Evolutionary conservation across 2,329 filamentous ascomycete genomes (phyloP).

Genomic region (Talaromyces albobiverticillius): DNA sequence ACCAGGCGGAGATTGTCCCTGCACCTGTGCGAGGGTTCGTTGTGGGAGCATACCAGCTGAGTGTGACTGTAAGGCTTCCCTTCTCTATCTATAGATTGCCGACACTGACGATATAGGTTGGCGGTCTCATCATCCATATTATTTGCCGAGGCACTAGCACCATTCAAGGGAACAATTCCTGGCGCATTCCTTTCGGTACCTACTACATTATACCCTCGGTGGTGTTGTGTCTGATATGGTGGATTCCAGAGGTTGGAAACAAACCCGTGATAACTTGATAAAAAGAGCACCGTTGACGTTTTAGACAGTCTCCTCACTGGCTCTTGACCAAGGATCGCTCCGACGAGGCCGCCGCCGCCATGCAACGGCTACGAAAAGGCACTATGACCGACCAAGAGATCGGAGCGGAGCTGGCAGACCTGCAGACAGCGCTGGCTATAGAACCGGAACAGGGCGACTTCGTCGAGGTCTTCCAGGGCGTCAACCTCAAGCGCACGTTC

Average conservation of each 20-base stretch:
- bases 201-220: not conserved
- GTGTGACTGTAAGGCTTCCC: not conserved
- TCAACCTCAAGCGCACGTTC: not conserved
- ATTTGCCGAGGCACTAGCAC: not conserved
- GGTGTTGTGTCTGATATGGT: not conserved
- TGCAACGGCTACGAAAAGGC: not conserved
- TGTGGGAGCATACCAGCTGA: not conserved
- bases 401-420: not conserved
- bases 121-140: not conserved
- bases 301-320: constrained; percentile 38
- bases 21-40: not conserved
- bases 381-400: not conserved
- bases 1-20: not conserved
- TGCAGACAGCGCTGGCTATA: not conserved
- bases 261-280: no score
- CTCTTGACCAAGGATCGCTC: not conserved
- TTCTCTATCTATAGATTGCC: no score
- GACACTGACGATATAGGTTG: no score
- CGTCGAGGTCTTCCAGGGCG: not conserved
- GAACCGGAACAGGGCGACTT: not conserved
- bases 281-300: no score
- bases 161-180: not conserved
- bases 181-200: not conserved
- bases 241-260: constrained; percentile 8
- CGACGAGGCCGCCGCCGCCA: not conserved